Evolutionary conservation across 805 yeast genomes (phyloP), one percentile per base, ranked within the genome.

Genomic region (Candida sanyiensis): DNA sequence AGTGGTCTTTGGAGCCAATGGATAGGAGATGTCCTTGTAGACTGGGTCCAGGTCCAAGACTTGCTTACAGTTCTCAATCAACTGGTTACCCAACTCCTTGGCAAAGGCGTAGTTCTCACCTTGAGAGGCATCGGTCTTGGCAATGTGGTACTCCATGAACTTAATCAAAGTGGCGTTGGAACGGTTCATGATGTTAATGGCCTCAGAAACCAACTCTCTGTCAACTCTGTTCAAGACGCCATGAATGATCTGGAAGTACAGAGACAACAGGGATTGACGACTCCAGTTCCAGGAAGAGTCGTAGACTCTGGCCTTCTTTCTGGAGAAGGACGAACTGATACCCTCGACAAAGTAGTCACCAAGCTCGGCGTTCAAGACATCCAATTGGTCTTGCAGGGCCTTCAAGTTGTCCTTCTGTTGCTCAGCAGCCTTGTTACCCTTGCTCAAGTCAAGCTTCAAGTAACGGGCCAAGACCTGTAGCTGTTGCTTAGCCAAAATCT

Each of bases 241-340:
- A 63, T 93, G 94, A 52, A 93, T 88, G 56, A 93, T 88, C 65
- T 93, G 97, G 61, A 77, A 93, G 69, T 85, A 93, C 86, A 93
- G 82, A 35, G 88, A 77, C 52, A 93, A 70, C 45, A 93, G 84
- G 62, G 93, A 96, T 71, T 93, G 98, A 66, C 97, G 85, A 34
- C 97, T 97, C 98, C 98, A 93, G 66, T 94, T 94, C 98, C 98
- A 93, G 66, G 89, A 88, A 17, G 97, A 88, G 66, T 93, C 97
- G 64, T 90, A 93, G 39, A 83, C 80, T 70, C 98, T 84, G 21
- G 97, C 95, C 71, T 93, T 93, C 67, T 84, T 75, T 46, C 90
- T 73, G 23, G 96, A 84, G 69, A 93, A 93, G 5, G 82, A 78
- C 29, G 97, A 96, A 50, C 80, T 71, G 54, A 93, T 82, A 60